A percentile compares a stretch with the other conserved stretches of the same genome.
Conservation (phyloP, 176 grass and related monocot genomes). For the Cenchrus americanus region DNA sequence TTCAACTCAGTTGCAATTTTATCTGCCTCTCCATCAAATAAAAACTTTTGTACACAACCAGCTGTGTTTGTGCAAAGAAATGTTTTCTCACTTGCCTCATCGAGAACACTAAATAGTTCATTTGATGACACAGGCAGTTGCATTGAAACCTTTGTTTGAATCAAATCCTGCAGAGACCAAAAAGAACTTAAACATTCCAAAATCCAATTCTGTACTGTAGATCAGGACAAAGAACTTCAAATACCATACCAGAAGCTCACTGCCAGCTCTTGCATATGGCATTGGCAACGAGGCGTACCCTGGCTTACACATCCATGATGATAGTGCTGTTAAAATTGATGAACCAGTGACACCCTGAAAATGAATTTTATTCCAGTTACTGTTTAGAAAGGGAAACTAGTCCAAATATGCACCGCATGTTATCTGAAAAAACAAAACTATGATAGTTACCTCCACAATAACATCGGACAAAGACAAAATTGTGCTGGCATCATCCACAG, state of each 20-base stretch:
- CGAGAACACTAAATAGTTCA: slow-evolving; percentile 75
- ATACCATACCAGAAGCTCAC: slow-evolving; percentile 70
- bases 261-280: slow-evolving; percentile 78
- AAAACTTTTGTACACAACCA: slow-evolving; percentile 71
- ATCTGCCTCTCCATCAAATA: slow-evolving; percentile 75
- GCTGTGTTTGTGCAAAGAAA: slow-evolving; percentile 76
- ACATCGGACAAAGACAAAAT: slow-evolving; percentile 67
- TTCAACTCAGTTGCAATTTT: slow-evolving; percentile 84
- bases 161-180: slow-evolving; percentile 56
- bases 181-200: slow-evolving; percentile 15
- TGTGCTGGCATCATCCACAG: slow-evolving; percentile 51
- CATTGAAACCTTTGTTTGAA: slow-evolving; percentile 60
- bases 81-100: slow-evolving; percentile 94
- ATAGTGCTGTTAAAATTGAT: slow-evolving; percentile 61
- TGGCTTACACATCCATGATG: slow-evolving; percentile 78
- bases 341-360: slow-evolving; percentile 73
- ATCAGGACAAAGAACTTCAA: neutral
- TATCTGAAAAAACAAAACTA: neutral
- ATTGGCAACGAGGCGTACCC: slow-evolving; percentile 69
- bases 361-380: slow-evolving; percentile 24
- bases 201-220: slow-evolving; percentile 13
- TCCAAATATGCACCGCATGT: neutral
- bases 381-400: slow-evolving; percentile 13
- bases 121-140: slow-evolving; percentile 60
- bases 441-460: slow-evolving; percentile 65